A percentile compares a stretch with the other conserved stretches of the same genome.
phyloP scores from a whole-genome alignment of 805 yeast species.

The Pichia scutulata region DNA sequence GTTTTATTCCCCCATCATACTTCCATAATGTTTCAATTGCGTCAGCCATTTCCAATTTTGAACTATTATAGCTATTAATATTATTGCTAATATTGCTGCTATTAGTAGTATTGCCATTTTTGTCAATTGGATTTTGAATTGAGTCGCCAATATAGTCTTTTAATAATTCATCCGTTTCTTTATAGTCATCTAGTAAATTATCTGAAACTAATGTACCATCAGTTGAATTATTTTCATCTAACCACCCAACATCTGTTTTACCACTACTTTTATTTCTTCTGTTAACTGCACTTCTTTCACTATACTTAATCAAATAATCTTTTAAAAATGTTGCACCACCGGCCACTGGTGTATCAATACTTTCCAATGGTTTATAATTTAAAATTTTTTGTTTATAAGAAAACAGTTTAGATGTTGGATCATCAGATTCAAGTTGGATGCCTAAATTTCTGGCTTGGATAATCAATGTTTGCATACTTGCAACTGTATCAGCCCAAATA shows the following conservation, averaged over 20 bases:
- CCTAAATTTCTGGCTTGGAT: conserved; percentile 65
- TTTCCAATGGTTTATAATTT: conserved; percentile 50
- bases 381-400: conserved; percentile 43
- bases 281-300: conserved; percentile 44
- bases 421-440: conserved; percentile 60
- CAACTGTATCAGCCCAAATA: conserved; percentile 88
- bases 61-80: neutral
- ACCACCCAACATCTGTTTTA: conserved; percentile 31
- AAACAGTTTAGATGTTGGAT: conserved; percentile 39
- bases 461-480: conserved; percentile 71
- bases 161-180: conserved; percentile 10
- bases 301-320: conserved; percentile 56
- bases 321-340: conserved; percentile 58
- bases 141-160: conserved; percentile 16
- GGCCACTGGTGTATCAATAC: conserved; percentile 57
- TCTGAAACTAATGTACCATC: conserved; percentile 8
- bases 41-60: conserved; percentile 52
- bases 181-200: conserved; percentile 9
- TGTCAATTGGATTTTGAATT: conserved; percentile 4
- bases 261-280: conserved; percentile 53
- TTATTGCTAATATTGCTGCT: neutral
- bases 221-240: conserved; percentile 11
- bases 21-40: conserved; percentile 69
- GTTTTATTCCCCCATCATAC: conserved; percentile 56
- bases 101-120: no score